These are phyloP conservation scores for Heritiera littoralis DNA, from an alignment of 345 rosid species.

Conservation along the genomic window DNA sequence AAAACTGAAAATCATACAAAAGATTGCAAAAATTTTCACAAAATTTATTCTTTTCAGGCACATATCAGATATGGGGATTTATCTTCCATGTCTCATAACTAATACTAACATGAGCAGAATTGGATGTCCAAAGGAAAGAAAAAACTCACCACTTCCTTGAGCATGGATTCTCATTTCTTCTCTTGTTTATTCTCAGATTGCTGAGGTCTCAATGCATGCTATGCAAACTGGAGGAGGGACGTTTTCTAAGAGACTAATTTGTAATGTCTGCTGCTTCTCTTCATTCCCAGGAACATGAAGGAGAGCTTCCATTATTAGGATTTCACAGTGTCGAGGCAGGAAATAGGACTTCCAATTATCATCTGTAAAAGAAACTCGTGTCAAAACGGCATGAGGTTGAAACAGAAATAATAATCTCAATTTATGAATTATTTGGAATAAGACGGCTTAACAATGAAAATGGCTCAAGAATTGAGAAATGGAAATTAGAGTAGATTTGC, in stretches of 20 bases:
- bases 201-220: slow-evolving; percentile 36
- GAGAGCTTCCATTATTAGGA: slow-evolving; percentile 87
- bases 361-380: slow-evolving; percentile 37
- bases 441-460: not conserved
- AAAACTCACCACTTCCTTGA: not conserved
- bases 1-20: not conserved
- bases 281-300: slow-evolving; percentile 74
- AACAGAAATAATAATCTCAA: not conserved
- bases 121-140: not conserved
- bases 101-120: not conserved
- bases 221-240: slow-evolving; percentile 37
- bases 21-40: not conserved
- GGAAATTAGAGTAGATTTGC: not conserved
- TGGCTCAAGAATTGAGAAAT: not conserved
- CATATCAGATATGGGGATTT: slow-evolving; percentile 11
- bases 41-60: slow-evolving; percentile 5
- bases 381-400: not conserved
- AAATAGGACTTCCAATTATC: slow-evolving; percentile 55
- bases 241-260: slow-evolving; percentile 50
- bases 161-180: slow-evolving; percentile 26
- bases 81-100: not conserved
- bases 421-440: not conserved
- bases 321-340: slow-evolving; percentile 72
- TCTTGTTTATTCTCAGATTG: slow-evolving; percentile 27
- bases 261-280: slow-evolving; percentile 60